phyloP scores from a whole-genome alignment of 495 filamentous ascomycete species.

The Trichoderma parareesei region DNA sequence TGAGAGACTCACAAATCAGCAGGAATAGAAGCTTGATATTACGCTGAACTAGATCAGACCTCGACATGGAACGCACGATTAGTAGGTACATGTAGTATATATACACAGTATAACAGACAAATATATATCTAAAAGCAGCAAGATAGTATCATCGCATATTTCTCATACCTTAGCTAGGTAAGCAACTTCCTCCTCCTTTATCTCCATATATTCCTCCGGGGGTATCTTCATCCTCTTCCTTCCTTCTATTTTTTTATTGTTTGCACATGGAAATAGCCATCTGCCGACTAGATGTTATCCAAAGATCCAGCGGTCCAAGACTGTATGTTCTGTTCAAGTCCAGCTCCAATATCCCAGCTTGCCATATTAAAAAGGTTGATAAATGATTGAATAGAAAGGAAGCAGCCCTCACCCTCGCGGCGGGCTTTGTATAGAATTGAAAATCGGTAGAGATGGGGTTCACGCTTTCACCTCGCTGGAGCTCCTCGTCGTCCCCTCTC shows the following conservation, averaged over 20 bases:
- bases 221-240: not conserved
- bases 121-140: not conserved
- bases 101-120: not conserved
- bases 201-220: not conserved
- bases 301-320: not conserved
- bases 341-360: not conserved
- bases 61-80: too few relatives aligned
- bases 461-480: not conserved
- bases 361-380: not conserved
- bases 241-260: too few relatives aligned
- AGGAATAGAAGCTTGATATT: too few relatives aligned
- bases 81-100: not conserved
- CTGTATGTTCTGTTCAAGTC: not conserved
- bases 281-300: not conserved
- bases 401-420: too few relatives aligned
- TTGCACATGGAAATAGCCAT: not conserved
- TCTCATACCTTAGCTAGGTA: too few relatives aligned
- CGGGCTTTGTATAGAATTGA: too few relatives aligned
- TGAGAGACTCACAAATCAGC: too few relatives aligned
- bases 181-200: too few relatives aligned
- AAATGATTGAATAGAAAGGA: too few relatives aligned
- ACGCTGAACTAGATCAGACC: too few relatives aligned
- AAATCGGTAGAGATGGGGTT: not conserved
- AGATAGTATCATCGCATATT: not conserved
- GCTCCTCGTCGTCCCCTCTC: slow-evolving; percentile 10